Evolutionary conservation across 1,284 basidiomycete species (phyloP), one percentile per base, ranked within the genome.

Genomic region (Tylopilus orsonianus): DNA sequence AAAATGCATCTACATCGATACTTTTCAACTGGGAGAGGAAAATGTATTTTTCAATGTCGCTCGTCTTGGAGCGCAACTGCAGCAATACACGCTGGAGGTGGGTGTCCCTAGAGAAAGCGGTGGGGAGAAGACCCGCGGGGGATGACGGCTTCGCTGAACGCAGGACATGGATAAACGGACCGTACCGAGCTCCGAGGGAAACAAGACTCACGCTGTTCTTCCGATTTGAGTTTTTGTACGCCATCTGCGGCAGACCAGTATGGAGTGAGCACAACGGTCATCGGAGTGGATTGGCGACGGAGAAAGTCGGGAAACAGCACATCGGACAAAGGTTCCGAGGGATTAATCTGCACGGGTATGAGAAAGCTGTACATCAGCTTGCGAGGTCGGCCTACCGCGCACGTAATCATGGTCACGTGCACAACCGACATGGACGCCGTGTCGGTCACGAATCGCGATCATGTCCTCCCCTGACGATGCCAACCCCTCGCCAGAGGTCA

Each of bases 11-110:
- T 10, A 79, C 79, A 61, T 93, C 85, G 41, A 81, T 74, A 60
- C 83, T 74, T 66, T 90, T 89, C 49, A 93, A 75, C 49, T 81
- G 79, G 12, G 80, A 77, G 24, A 93, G 80, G 65, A 83, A 91
- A 58, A 93, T 90, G 69, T 93, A 86, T 71, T 91, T 89, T 62
- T 90, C 88, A 49, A 92, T 80, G 44, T 66, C 61, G 59, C 80
- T 82, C 65, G 83, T 78, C 68, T 92, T 92, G 36, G 83, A 83
- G 39, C 83, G 80, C 13, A 93, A 71, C 64, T 93, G 90, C 16
- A 69, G 70, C 44, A 90, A 68, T 59, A 79, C 82, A 46, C 87
- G 85, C 22, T 74, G 55, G 39, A 72, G 67, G 60, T 92, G 90
- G 24, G 81, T 58, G 7, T 67, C 55, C 7, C 73, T 70, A 42